Conservation (phyloP, 2,329 filamentous ascomycete species). For the Thielaviopsis musarum region DNA sequence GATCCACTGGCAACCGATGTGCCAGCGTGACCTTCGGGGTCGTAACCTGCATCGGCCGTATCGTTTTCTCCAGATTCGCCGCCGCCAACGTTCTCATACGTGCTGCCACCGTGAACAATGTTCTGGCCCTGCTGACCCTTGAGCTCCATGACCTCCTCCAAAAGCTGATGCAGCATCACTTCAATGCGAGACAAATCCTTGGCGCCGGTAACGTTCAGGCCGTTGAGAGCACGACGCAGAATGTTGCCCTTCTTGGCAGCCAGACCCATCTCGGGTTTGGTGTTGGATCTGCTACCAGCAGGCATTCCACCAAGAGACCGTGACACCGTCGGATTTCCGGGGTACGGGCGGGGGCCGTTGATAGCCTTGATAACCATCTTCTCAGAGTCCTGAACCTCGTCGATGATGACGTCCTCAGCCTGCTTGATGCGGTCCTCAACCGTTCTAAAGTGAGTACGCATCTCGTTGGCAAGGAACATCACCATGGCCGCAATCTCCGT, state of each 20-base stretch:
- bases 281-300: constrained; percentile 13
- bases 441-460: constrained; percentile 91
- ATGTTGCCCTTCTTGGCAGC: constrained; percentile 76
- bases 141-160: constrained; percentile 78
- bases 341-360: constrained; percentile 72
- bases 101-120: constrained; percentile 37
- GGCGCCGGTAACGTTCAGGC: constrained; percentile 70
- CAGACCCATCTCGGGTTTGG: constrained; percentile 34
- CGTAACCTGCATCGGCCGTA: constrained; percentile 54
- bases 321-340: constrained; percentile 35
- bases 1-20: constrained; percentile 31
- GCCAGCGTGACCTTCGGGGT: constrained; percentile 23
- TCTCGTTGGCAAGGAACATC: constrained; percentile 85
- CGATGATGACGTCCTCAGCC: constrained; percentile 78
- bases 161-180: constrained; percentile 78
- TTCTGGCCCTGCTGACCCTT: constrained; percentile 36
- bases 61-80: constrained; percentile 48
- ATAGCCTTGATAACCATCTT: constrained; percentile 68
- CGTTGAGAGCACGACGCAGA: constrained; percentile 87
- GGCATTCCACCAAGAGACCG: constrained; percentile 35
- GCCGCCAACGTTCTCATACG: constrained; percentile 48
- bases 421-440: constrained; percentile 85
- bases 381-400: constrained; percentile 75
- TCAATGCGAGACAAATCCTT: constrained; percentile 81
- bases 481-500: constrained; percentile 92